phyloP scores from a whole-genome alignment of 805 yeast species.

The Kodamaea neixiangensis region DNA sequence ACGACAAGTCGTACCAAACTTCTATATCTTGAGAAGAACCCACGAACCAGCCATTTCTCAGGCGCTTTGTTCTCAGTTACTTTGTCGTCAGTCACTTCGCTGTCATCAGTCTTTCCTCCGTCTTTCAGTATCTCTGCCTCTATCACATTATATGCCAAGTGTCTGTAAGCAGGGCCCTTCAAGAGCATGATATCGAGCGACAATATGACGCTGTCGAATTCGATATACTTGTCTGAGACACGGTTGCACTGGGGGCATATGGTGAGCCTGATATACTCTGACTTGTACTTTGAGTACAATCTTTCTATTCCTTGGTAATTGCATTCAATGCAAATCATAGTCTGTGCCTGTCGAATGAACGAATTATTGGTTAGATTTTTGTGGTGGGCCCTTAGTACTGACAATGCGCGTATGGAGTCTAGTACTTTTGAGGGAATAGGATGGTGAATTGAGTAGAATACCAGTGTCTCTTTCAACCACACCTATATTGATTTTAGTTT shows the following conservation, averaged over 20 bases:
- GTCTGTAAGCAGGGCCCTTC: conserved; percentile 87
- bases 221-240: conserved; percentile 89
- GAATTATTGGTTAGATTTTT: background rate
- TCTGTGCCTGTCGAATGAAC: background rate
- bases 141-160: conserved; percentile 74
- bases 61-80: no score
- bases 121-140: conserved; percentile 24
- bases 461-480: background rate
- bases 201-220: conserved; percentile 79
- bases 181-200: conserved; percentile 81
- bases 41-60: background rate
- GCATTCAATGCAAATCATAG: conserved; percentile 91
- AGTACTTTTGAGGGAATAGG: background rate
- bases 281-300: conserved; percentile 71
- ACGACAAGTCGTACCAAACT: conserved; percentile 49
- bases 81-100: no score
- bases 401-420: background rate
- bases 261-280: conserved; percentile 76
- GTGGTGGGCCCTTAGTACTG: background rate
- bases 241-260: conserved; percentile 70
- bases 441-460: background rate
- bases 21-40: conserved; percentile 20
- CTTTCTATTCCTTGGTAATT: conserved; percentile 57
- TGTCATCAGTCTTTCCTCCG: conserved; percentile 1
- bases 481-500: background rate